Evolutionary conservation across 2,329 filamentous ascomycete species (phyloP).

Genomic region (Tympanopsis confertula): DNA sequence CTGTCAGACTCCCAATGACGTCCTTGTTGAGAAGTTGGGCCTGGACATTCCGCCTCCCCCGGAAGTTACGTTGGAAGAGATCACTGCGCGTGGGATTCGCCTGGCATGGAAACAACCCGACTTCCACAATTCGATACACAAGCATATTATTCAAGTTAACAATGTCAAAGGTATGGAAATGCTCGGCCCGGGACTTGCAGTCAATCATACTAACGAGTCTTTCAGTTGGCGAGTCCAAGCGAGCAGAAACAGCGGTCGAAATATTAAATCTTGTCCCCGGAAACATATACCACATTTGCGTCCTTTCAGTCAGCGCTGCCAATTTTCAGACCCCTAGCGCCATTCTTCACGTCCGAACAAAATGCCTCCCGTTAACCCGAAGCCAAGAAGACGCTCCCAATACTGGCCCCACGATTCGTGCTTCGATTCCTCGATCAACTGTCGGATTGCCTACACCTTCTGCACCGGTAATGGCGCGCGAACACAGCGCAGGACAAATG

Average conservation of each 20-base stretch:
- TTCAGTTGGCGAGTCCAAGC: not conserved
- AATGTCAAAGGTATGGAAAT: not conserved
- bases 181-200: not conserved
- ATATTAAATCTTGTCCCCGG: not conserved
- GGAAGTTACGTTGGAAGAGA: not conserved
- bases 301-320: not conserved
- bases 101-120: not conserved
- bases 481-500: not conserved
- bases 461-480: not conserved
- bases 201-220: not conserved
- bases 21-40: not conserved
- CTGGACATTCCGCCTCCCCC: not conserved
- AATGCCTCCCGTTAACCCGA: not conserved
- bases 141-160: slow-evolving; percentile 1
- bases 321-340: slow-evolving; percentile 1
- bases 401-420: not conserved
- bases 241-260: not conserved
- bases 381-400: not conserved
- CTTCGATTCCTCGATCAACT: not conserved
- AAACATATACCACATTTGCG: not conserved
- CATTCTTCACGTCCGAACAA: not conserved
- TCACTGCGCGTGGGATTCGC: not conserved
- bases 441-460: not conserved
- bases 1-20: slow-evolving; percentile 1
- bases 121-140: slow-evolving; percentile 1